Evolutionary conservation across 305 asterid species (phyloP), one percentile per base, ranked within the genome.

Genomic region (Solanum hybrid): DNA sequence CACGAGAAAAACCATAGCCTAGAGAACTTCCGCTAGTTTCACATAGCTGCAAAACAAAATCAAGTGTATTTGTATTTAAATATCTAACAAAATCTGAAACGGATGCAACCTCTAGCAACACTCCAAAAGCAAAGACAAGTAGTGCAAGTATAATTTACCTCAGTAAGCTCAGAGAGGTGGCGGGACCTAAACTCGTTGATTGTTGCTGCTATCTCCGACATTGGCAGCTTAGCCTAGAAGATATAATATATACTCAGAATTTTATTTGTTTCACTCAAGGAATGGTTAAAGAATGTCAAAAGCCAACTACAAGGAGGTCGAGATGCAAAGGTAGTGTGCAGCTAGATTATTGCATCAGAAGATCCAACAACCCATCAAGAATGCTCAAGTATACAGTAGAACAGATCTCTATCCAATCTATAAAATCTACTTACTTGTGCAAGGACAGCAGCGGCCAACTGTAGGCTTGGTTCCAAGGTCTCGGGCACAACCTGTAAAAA

Each of bases 121-220:
- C 26, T 61, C 10, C 41, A 39, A 84, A 82, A 14, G 38, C 29
- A 80, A 34, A 33, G 13, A 26, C 68, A 61, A 39, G 37, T 34
- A 17, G 61, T 32, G 57, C 38, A 89, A 41, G 87, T 82, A 87
- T 77, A 90, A 72, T n/a, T 17, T 95, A 97, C 99, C 99, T 98
- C 99, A 5, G 98, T 95, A 17, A 98, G 98, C 97, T 98, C 99
- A 32, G 99, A 94, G 88, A 98, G 98, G 91, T 98, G 99, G 90
- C 98, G 99, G 79, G 98, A 93, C 92, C 99, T 96, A 86, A 97
- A 98, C 93, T 98, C 99, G 7, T 98, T 98, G 87, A 98, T 97
- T 13, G 99, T 93, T 87, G 99, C 95, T 7, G 96, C 98, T 92
- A 98, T 98, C 96, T 98, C 99, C 8, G 99, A 91, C 93, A 89